A percentile compares a stretch with the other conserved stretches of the same genome.
These are phyloP conservation scores for Solanum chilense DNA, from an alignment of 257 asterid species.

Conservation along the genomic window DNA sequence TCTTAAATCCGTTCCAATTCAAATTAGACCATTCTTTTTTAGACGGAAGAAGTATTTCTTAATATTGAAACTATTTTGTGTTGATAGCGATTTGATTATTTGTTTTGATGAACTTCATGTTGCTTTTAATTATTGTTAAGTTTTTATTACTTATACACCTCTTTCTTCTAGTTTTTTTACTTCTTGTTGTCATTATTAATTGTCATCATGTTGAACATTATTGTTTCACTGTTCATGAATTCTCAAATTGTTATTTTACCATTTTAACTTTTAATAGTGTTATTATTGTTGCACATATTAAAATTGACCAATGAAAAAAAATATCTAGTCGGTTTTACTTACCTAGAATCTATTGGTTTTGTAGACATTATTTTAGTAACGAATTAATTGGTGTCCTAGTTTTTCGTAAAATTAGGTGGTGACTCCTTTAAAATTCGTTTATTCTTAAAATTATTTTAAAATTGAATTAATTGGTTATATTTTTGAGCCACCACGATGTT, in stretches of 20 bases:
- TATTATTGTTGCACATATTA: neutral
- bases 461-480: neutral
- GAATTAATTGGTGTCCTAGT: neutral
- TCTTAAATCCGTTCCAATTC: no score
- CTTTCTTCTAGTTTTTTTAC: neutral
- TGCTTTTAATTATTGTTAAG: neutral
- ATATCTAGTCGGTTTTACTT: neutral
- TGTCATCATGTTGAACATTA: neutral
- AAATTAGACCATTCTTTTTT: no score
- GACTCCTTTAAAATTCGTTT: neutral
- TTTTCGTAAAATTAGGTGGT: neutral
- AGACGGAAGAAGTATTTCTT: no score
- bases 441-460: neutral
- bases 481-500: no score
- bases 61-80: neutral
- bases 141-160: neutral
- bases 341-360: neutral
- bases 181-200: neutral
- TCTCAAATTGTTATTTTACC: neutral
- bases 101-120: neutral
- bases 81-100: neutral
- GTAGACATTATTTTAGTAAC: no score
- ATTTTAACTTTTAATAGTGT: neutral
- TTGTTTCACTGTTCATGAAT: neutral
- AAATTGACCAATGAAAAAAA: neutral